These are phyloP conservation scores for Hygrophila difformis DNA, from an alignment of 257 asterid genomes.

Conservation along the genomic window DNA sequence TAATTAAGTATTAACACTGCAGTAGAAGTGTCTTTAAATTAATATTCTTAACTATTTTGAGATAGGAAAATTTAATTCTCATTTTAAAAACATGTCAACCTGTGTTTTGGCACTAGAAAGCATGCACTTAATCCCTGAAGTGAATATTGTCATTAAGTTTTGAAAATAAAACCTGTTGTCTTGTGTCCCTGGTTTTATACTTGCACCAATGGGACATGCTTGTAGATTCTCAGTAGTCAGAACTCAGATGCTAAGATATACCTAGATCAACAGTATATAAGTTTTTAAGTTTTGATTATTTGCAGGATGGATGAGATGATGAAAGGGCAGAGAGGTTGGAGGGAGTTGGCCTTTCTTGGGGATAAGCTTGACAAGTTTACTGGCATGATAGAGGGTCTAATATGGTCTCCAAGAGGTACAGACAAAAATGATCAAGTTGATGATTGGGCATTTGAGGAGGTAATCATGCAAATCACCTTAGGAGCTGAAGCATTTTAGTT, in stretches of 20 bases:
- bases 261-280: background rate
- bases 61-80: too few relatives aligned
- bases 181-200: background rate
- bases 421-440: conserved; percentile 68
- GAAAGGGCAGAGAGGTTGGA: conserved; percentile 99
- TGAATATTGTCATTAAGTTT: too few relatives aligned
- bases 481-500: background rate
- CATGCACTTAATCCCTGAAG: too few relatives aligned
- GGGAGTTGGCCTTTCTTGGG: conserved; percentile 89
- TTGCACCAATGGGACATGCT: background rate
- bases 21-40: too few relatives aligned
- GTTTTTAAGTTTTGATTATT: conserved; percentile 1
- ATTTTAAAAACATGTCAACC: background rate
- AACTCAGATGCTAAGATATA: background rate
- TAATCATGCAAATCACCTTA: conserved; percentile 15
- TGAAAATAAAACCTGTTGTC: too few relatives aligned
- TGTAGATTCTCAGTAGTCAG: background rate
- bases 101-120: background rate
- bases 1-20: too few relatives aligned
- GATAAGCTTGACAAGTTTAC: conserved; percentile 78
- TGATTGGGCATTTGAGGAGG: conserved; percentile 99
- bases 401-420: conserved; percentile 85
- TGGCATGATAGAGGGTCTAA: conserved; percentile 91
- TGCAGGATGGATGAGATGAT: conserved; percentile 99
- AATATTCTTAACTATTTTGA: too few relatives aligned